Evolutionary conservation across 179 eudicot species (phyloP).

Genomic region (Spinacia oleracea): DNA sequence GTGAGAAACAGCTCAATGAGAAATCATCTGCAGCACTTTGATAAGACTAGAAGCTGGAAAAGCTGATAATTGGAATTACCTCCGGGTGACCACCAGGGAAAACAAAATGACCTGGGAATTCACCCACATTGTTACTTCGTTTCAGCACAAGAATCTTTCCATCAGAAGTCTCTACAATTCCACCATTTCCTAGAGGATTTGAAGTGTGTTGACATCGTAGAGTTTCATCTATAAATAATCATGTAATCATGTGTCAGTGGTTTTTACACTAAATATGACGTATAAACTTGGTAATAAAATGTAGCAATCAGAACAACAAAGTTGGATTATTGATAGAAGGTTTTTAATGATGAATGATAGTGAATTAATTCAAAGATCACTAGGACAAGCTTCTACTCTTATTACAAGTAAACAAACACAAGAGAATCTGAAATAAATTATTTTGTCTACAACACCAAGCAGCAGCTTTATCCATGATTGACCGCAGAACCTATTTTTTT

Average conservation of each 20-base stretch:
- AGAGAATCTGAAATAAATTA: not conserved
- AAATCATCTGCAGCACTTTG: not conserved
- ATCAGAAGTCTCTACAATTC: conserved; percentile 81
- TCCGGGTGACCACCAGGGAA: conserved; percentile 99
- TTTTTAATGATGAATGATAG: not conserved
- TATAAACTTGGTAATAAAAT: not conserved
- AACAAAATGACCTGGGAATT: conserved; percentile 85
- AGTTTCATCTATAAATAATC: conserved; percentile 59
- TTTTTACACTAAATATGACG: not conserved
- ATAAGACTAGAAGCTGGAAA: not conserved
- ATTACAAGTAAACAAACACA: not conserved
- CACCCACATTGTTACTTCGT: conserved; percentile 90
- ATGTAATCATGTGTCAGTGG: conserved; percentile 3
- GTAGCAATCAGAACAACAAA: not conserved
- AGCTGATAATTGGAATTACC: conserved; percentile 39
- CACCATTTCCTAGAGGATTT: conserved; percentile 90
- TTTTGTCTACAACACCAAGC: not conserved
- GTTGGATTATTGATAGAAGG: not conserved
- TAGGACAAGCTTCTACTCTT: not conserved
- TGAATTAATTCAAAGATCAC: not conserved
- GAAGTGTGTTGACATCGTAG: conserved; percentile 75
- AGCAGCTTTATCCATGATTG: not conserved
- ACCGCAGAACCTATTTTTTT: not conserved
- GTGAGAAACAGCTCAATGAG: not conserved
- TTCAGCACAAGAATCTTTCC: conserved; percentile 68